These are phyloP conservation scores for Wallacemonas sp. DNA, from an alignment of 208 protist genomes.

Conservation along the genomic window DNA sequence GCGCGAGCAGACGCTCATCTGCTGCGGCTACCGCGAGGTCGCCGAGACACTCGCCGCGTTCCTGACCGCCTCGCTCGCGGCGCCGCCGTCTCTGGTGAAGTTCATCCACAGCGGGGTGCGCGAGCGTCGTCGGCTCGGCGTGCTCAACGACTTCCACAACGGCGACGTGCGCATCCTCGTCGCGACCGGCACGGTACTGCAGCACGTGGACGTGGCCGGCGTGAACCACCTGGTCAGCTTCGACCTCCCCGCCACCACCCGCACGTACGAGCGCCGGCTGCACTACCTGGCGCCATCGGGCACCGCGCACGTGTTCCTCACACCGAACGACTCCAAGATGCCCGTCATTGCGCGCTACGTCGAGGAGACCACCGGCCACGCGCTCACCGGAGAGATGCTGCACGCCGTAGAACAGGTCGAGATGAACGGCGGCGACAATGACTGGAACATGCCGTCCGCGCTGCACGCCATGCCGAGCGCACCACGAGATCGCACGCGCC, in stretches of 20 bases:
- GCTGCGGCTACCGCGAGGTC: conserved; percentile 64
- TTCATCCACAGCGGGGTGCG: conserved; percentile 94
- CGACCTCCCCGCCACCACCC: conserved; percentile 94
- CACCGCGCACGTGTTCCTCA: conserved; percentile 93
- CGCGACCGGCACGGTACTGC: conserved; percentile 95
- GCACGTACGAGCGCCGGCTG: conserved; percentile 98
- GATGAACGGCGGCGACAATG: conserved; percentile 29
- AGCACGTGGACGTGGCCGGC: conserved; percentile 94
- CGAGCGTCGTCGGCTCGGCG: conserved; percentile 56
- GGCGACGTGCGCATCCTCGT: conserved; percentile 92
- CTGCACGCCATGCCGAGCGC: conserved; percentile 15
- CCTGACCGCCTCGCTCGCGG: conserved; percentile 50
- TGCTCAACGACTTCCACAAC: conserved; percentile 78
- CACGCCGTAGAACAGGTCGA: conserved; percentile 27
- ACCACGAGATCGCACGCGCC: conserved; percentile 26
- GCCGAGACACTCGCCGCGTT: conserved; percentile 53
- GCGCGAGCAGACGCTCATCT: conserved; percentile 80
- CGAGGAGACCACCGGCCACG: conserved; percentile 41
- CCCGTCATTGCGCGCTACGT: conserved; percentile 62
- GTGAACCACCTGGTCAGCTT: conserved; percentile 97
- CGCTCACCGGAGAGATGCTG: conserved; percentile 33
- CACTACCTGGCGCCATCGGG: conserved; percentile 97
- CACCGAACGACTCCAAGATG: conserved; percentile 54
- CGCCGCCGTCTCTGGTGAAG: conserved; percentile 59
- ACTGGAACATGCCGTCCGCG: conserved; percentile 35